phyloP scores from a whole-genome alignment of 139 green algal genomes.

The Chlorella sp. region DNA sequence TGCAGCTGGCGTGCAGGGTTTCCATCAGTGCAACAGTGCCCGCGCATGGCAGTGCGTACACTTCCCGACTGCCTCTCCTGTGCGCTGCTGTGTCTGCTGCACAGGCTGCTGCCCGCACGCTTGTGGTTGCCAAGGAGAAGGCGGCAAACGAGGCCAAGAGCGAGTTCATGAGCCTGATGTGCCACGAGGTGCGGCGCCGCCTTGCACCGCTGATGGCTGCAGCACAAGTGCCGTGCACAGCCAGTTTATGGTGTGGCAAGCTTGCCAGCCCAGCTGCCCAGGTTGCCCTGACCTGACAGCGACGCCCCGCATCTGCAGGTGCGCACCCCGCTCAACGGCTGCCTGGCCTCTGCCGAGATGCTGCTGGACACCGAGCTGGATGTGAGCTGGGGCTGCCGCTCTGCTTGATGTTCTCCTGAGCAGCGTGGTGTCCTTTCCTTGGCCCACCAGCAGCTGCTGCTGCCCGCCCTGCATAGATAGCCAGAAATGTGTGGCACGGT shows the following conservation, averaged over 20 bases:
- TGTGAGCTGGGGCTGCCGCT: slow-evolving; percentile 18
- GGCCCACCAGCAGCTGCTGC: too few species aligned
- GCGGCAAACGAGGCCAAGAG: slow-evolving; percentile 81
- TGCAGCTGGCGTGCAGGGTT: too few species aligned
- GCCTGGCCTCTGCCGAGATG: slow-evolving; percentile 88
- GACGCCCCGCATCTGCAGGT: too few species aligned
- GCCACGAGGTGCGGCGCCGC: slow-evolving; percentile 54
- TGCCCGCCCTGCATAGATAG: not conserved
- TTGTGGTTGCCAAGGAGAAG: slow-evolving; percentile 75
- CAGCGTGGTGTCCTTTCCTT: too few species aligned
- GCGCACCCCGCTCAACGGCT: slow-evolving; percentile 87
- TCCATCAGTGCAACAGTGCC: too few species aligned
- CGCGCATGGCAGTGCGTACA: too few species aligned
- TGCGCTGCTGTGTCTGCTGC: slow-evolving; percentile 4
- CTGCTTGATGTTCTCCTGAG: not conserved
- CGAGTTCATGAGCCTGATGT: slow-evolving; percentile 76
- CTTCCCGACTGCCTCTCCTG: too few species aligned
- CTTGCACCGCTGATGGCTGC: too few species aligned
- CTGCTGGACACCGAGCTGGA: slow-evolving; percentile 79
- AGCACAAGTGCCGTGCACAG: too few species aligned
- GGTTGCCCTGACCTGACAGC: too few species aligned
- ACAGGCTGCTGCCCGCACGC: slow-evolving; percentile 66
- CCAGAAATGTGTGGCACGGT: not conserved
- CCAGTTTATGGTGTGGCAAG: too few species aligned
- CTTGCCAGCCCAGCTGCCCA: too few species aligned